These are phyloP conservation scores for Wolfiporia cocos DNA, from an alignment of 1,284 basidiomycete genomes.

Conservation along the genomic window DNA sequence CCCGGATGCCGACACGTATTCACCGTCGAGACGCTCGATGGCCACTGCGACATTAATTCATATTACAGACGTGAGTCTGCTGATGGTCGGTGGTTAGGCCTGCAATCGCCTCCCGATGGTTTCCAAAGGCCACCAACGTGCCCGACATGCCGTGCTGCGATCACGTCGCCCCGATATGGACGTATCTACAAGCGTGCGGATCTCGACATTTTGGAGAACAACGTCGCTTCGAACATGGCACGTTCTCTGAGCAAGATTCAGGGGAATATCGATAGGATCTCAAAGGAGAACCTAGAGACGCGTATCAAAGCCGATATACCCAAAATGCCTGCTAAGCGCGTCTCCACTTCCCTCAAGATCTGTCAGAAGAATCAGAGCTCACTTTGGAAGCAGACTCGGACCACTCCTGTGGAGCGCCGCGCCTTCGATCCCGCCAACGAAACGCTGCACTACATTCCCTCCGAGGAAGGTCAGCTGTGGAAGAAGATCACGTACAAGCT, in stretches of 20 bases:
- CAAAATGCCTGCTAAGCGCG: not conserved
- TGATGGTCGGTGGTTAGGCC: constrained; percentile 34
- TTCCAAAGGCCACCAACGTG: constrained; percentile 45
- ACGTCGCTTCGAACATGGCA: constrained; percentile 49
- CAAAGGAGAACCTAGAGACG: constrained; percentile 3
- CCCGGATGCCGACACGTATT: constrained; percentile 57
- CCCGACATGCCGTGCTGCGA: constrained; percentile 46
- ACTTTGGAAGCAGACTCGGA: constrained; percentile 15
- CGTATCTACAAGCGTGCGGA: constrained; percentile 55
- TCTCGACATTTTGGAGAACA: constrained; percentile 58
- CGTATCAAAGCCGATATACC: constrained; percentile 13
- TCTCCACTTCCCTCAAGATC: constrained; percentile 8
- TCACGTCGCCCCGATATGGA: constrained; percentile 50
- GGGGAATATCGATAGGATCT: constrained; percentile 15
- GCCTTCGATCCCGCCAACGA: constrained; percentile 15
- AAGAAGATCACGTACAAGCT: constrained; percentile 25
- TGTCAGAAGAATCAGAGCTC: constrained; percentile 4
- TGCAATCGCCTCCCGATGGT: constrained; percentile 34
- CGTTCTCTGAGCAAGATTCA: constrained; percentile 29
- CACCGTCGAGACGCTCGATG: constrained; percentile 69
- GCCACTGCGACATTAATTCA: constrained; percentile 42
- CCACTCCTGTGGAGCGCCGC: constrained; percentile 8
- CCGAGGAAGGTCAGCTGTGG: constrained; percentile 31
- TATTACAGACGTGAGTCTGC: constrained; percentile 39
- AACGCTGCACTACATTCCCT: constrained; percentile 25